These are phyloP conservation scores for Podaxis sp. DNA, from an alignment of 768 basidiomycete genomes.

Conservation along the genomic window DNA sequence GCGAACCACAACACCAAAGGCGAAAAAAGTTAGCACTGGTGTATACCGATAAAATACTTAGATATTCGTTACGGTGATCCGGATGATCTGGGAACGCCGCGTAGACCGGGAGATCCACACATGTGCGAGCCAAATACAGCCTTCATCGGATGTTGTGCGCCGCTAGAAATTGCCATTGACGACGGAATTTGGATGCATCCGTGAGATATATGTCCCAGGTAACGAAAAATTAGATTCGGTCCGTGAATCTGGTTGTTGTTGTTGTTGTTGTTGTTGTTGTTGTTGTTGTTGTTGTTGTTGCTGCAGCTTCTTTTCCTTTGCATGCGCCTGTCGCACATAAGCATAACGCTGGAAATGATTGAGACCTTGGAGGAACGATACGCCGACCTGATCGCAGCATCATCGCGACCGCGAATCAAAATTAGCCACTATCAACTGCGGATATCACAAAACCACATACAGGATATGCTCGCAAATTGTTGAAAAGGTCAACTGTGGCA, in stretches of 20 bases:
- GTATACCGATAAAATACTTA: background rate
- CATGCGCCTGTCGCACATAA: slow-evolving; percentile 78
- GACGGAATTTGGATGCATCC: slow-evolving; percentile 30
- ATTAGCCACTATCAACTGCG: slow-evolving; percentile 12
- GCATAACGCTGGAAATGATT: slow-evolving; percentile 91
- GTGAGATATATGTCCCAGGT: slow-evolving; percentile 17
- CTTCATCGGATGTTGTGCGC: background rate
- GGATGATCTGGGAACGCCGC: background rate
- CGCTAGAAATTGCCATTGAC: slow-evolving; percentile 7
- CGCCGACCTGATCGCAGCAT: slow-evolving; percentile 55
- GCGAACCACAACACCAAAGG: background rate
- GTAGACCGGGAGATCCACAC: background rate
- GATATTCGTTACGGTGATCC: slow-evolving; percentile 1
- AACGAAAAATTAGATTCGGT: slow-evolving; percentile 7
- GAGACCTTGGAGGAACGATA: slow-evolving; percentile 68
- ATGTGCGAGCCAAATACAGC: background rate
- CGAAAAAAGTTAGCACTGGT: background rate
- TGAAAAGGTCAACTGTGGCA: slow-evolving; percentile 78
- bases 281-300: slow-evolving; percentile 30
- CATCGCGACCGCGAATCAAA: background rate
- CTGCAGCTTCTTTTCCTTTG: slow-evolving; percentile 43
- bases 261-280: slow-evolving; percentile 30
- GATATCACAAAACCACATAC: slow-evolving; percentile 38
- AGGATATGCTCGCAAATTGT: slow-evolving; percentile 69
- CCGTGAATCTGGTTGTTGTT: slow-evolving; percentile 16